Evolutionary conservation across 345 rosid species (phyloP).

Genomic region (Hibiscus mutabilis): DNA sequence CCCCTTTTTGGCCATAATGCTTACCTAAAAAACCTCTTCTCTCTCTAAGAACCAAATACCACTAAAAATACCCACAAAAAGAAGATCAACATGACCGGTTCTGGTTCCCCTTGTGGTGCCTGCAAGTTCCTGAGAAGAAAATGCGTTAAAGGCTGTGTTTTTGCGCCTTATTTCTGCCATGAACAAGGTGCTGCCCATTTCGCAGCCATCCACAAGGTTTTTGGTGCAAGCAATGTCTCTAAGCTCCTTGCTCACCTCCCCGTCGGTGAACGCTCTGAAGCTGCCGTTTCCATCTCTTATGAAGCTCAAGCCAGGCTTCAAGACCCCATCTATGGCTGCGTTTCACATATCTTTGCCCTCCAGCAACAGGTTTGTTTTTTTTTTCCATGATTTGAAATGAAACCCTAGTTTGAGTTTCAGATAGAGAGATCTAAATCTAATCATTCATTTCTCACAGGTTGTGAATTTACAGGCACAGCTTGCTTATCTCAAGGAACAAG

Average conservation of each 20-base stretch:
- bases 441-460: conserved; percentile 37
- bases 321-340: conserved; percentile 94
- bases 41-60: conserved; percentile 11
- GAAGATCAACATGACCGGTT: conserved; percentile 29
- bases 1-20: conserved; percentile 24
- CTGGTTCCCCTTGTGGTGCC: conserved; percentile 95
- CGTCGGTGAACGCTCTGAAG: conserved; percentile 66
- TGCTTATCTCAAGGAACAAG: conserved; percentile 77
- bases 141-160: conserved; percentile 86
- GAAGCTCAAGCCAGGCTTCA: conserved; percentile 97
- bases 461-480: conserved; percentile 80
- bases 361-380: conserved; percentile 67
- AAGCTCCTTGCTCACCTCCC: conserved; percentile 81
- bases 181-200: conserved; percentile 90
- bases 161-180: conserved; percentile 93
- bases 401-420: conserved; percentile 23
- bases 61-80: background rate
- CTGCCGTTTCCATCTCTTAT: conserved; percentile 85
- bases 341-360: conserved; percentile 88
- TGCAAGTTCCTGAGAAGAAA: conserved; percentile 94
- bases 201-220: conserved; percentile 89
- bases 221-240: conserved; percentile 95
- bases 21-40: conserved; percentile 11
- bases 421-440: background rate
- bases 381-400: background rate